Percentiles rank a stretch among this genome's conserved stretches.
These are phyloP conservation scores for Jatropha curcas DNA, from an alignment of 345 rosid species.

Conservation along the genomic window DNA sequence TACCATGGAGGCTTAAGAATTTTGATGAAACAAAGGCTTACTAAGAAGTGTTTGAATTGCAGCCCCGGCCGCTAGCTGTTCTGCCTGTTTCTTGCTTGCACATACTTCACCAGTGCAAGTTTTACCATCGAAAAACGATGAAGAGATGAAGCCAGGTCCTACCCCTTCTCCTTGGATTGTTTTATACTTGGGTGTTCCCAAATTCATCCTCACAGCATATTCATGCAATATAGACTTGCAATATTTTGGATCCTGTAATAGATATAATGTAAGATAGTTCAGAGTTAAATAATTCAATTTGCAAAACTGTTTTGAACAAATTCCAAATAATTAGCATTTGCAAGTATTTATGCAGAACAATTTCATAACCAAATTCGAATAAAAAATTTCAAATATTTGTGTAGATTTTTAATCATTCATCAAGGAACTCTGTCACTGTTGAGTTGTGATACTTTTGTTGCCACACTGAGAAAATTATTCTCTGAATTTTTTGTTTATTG, in stretches of 20 bases:
- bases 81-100: slow-evolving; percentile 29
- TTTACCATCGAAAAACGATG: slow-evolving; percentile 23
- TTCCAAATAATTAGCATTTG: too few species aligned
- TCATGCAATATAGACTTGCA: slow-evolving; percentile 28
- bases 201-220: slow-evolving; percentile 19
- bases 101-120: slow-evolving; percentile 13
- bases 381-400: too few species aligned
- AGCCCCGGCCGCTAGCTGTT: slow-evolving; percentile 23
- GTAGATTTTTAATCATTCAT: too few species aligned
- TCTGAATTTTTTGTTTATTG: too few species aligned
- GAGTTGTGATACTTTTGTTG: too few species aligned
- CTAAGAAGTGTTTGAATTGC: slow-evolving; percentile 28
- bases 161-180: neutral
- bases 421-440: too few species aligned
- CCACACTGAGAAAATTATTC: too few species aligned
- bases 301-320: neutral
- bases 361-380: too few species aligned
- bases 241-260: slow-evolving; percentile 28
- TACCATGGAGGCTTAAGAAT: neutral
- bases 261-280: neutral
- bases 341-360: too few species aligned
- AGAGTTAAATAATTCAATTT: neutral
- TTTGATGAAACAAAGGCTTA: slow-evolving; percentile 1
- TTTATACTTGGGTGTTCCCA: slow-evolving; percentile 12
- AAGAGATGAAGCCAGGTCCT: slow-evolving; percentile 18